Conservation (phyloP, 345 rosid species). For the Citrus medica region DNA sequence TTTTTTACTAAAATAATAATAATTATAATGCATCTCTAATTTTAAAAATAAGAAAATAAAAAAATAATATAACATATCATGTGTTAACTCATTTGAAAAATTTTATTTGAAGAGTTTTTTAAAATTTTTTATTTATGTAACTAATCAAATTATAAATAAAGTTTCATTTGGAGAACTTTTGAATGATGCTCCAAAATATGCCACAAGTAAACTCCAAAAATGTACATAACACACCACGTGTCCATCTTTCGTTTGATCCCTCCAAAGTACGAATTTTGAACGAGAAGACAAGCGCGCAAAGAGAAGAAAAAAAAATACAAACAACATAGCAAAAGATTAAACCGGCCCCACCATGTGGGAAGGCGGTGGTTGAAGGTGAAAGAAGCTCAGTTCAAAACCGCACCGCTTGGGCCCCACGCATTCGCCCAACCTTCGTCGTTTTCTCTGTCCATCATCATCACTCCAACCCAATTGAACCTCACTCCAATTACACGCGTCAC, state of each 20-base stretch:
- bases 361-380: neutral
- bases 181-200: neutral
- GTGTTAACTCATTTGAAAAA: too few relatives aligned
- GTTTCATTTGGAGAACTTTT: too few relatives aligned
- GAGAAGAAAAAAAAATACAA: neutral
- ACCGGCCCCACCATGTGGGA: conserved; percentile 20
- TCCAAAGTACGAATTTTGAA: conserved; percentile 30
- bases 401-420: neutral
- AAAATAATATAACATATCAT: too few relatives aligned
- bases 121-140: too few relatives aligned
- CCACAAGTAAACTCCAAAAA: neutral
- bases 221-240: neutral
- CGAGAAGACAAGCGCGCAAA: neutral
- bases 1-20: too few relatives aligned
- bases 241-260: neutral
- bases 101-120: too few relatives aligned
- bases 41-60: too few relatives aligned
- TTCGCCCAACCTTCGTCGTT: conserved; percentile 12
- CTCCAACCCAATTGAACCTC: neutral
- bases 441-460: neutral
- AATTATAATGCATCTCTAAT: too few relatives aligned
- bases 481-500: neutral
- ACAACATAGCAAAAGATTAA: neutral
- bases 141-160: too few relatives aligned
- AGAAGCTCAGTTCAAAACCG: neutral